These are phyloP conservation scores for Linnemannia zychae DNA, from an alignment of 192 early-diverging fungal genomes.

Conservation along the genomic window DNA sequence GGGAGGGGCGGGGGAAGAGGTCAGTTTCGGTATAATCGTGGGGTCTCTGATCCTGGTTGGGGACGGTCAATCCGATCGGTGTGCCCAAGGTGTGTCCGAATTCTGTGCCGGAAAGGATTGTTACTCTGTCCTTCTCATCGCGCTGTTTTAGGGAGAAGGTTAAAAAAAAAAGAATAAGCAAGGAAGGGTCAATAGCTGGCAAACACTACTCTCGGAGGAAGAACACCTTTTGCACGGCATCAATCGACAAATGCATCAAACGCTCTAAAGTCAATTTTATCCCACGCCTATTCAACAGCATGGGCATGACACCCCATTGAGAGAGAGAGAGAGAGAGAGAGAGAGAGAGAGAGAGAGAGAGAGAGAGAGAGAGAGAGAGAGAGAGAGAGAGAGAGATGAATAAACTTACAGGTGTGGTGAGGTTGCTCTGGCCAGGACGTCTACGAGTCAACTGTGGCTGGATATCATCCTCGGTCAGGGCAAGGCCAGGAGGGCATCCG, in stretches of 20 bases:
- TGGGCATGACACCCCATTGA: too few species aligned
- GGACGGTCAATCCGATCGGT: slow-evolving; percentile 92
- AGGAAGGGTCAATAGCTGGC: background rate
- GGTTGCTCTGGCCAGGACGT: slow-evolving; percentile 94
- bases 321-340: too few species aligned
- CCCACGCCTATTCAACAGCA: background rate
- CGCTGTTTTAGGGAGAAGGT: slow-evolving; percentile 63
- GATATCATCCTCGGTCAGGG: slow-evolving; percentile 90
- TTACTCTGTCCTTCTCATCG: slow-evolving; percentile 95
- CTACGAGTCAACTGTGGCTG: slow-evolving; percentile 94
- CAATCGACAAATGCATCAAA: too few species aligned
- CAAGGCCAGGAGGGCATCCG: slow-evolving; percentile 95
- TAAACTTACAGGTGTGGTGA: slow-evolving; percentile 89
- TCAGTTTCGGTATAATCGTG: slow-evolving; percentile 97
- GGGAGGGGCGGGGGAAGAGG: slow-evolving; percentile 94
- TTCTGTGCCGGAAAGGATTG: slow-evolving; percentile 95
- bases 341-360: too few species aligned
- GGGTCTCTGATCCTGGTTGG: slow-evolving; percentile 96
- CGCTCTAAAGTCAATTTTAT: background rate
- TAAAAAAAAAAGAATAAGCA: slow-evolving; percentile 1
- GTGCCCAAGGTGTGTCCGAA: slow-evolving; percentile 94
- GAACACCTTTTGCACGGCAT: too few species aligned
- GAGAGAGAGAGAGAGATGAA: background rate
- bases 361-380: too few species aligned
- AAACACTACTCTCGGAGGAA: background rate